Percentiles rank a stretch among this genome's conserved stretches.
Conservation (phyloP, 2,329 filamentous ascomycete genomes). For the Aspergillus latus region DNA sequence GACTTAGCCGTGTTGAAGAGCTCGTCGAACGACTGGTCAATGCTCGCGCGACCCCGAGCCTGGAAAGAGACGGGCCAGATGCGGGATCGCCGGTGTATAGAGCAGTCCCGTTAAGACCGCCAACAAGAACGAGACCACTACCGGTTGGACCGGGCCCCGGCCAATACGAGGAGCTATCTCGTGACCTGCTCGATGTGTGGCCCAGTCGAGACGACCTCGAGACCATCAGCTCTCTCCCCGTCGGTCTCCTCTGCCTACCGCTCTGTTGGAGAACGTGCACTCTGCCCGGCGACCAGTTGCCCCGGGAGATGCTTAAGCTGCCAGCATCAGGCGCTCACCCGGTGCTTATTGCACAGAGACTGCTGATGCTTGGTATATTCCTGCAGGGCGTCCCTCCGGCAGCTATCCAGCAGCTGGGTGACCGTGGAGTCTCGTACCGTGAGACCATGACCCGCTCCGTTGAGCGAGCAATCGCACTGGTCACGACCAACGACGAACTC, state of each 20-base stretch:
- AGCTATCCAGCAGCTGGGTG: not conserved
- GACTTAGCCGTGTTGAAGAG: slow-evolving; percentile 5
- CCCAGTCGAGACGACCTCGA: slow-evolving; percentile 7
- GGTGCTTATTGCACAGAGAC: slow-evolving; percentile 49
- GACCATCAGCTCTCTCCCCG: slow-evolving; percentile 2
- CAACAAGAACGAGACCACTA: not conserved
- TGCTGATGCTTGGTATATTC: slow-evolving; percentile 50
- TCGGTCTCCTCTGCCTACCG: not conserved
- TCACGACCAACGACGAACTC: slow-evolving; percentile 44
- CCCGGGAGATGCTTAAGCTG: slow-evolving; percentile 32
- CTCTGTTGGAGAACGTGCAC: slow-evolving; percentile 1
- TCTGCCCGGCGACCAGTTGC: not conserved
- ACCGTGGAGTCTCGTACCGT: not conserved
- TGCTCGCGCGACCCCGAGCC: too few species aligned
- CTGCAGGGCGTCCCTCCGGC: slow-evolving; percentile 46
- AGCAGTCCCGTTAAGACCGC: not conserved
- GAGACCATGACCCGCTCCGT: slow-evolving; percentile 15
- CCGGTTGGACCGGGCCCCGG: too few species aligned
- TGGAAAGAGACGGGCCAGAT: too few species aligned
- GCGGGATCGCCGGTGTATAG: too few species aligned
- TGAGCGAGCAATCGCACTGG: slow-evolving; percentile 31
- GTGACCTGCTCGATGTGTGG: slow-evolving; percentile 5
- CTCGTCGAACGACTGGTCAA: not conserved
- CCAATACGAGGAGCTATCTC: not conserved
- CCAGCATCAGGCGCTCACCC: slow-evolving; percentile 48